These are phyloP conservation scores for Citrus inodora DNA, from an alignment of 345 rosid species.

Conservation along the genomic window DNA sequence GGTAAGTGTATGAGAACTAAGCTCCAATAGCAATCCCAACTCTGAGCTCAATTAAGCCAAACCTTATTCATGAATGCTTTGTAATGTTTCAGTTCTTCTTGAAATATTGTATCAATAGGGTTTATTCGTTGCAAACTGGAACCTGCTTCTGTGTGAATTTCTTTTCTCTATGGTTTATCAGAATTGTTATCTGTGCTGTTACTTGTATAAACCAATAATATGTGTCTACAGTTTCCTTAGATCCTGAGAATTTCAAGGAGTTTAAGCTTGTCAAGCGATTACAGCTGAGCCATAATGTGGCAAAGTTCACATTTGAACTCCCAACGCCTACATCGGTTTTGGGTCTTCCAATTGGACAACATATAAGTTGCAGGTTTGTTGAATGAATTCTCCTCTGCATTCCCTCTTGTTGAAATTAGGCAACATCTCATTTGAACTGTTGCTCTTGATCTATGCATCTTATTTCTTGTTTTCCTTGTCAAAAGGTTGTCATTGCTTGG, in stretches of 20 bases:
- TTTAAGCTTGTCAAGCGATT: constrained; percentile 83
- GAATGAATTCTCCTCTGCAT: background rate
- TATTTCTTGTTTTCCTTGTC: background rate
- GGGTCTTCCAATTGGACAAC: constrained; percentile 98
- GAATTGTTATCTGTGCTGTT: background rate
- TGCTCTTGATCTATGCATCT: background rate
- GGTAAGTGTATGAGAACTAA: background rate
- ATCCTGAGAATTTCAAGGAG: constrained; percentile 86
- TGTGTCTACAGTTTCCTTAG: constrained; percentile 54
- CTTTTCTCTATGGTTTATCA: background rate
- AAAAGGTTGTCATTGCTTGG: background rate
- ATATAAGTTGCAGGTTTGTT: constrained; percentile 87
- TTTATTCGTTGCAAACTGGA: background rate
- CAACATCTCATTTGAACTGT: background rate
- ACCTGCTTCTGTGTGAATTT: background rate
- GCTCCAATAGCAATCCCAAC: background rate
- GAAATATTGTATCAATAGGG: background rate
- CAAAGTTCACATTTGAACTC: constrained; percentile 80
- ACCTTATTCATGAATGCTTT: background rate
- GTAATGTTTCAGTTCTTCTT: background rate
- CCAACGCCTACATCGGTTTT: constrained; percentile 72
- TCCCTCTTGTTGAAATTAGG: background rate
- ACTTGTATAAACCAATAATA: background rate
- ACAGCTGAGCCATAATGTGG: constrained; percentile 94
- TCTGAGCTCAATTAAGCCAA: background rate